Conservation (phyloP, 768 basidiomycete genomes). For the Cystobasidium ongulense region DNA sequence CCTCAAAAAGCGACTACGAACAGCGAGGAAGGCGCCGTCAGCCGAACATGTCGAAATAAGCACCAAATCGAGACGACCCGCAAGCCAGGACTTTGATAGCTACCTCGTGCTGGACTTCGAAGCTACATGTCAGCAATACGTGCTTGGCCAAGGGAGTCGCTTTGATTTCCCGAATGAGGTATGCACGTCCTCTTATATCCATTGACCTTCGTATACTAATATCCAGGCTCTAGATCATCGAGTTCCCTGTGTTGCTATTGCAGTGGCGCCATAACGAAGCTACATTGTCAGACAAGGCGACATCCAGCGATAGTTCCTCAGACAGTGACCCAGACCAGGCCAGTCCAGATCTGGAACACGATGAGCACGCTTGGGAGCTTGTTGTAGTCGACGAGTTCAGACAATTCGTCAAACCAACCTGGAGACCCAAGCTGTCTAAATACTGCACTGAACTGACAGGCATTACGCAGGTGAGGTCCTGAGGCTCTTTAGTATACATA, state of each 20-base stretch:
- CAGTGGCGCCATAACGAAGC: constrained; percentile 52
- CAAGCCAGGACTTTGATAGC: constrained; percentile 35
- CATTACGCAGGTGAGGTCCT: constrained; percentile 69
- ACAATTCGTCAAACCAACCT: constrained; percentile 77
- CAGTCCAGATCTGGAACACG: constrained; percentile 51
- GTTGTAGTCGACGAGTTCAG: constrained; percentile 73
- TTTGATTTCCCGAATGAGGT: constrained; percentile 29
- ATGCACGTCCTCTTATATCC: not conserved
- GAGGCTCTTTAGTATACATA: not conserved
- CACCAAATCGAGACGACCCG: constrained; percentile 20
- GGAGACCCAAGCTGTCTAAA: constrained; percentile 67
- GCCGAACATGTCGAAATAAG: not conserved
- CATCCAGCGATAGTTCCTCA: not conserved
- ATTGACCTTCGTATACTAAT: not conserved
- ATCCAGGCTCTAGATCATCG: constrained; percentile 44
- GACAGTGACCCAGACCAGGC: not conserved
- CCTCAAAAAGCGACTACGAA: constrained; percentile 43
- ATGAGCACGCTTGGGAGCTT: constrained; percentile 50
- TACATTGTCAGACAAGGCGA: not conserved
- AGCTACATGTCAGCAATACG: constrained; percentile 25
- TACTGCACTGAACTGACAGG: constrained; percentile 86
- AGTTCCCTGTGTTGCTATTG: constrained; percentile 84
- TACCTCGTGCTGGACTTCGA: constrained; percentile 31
- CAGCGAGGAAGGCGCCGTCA: constrained; percentile 1
- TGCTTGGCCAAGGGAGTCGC: not conserved